Conservation (phyloP, 306 rosid genomes). For the Acmispon strigosus region DNA sequence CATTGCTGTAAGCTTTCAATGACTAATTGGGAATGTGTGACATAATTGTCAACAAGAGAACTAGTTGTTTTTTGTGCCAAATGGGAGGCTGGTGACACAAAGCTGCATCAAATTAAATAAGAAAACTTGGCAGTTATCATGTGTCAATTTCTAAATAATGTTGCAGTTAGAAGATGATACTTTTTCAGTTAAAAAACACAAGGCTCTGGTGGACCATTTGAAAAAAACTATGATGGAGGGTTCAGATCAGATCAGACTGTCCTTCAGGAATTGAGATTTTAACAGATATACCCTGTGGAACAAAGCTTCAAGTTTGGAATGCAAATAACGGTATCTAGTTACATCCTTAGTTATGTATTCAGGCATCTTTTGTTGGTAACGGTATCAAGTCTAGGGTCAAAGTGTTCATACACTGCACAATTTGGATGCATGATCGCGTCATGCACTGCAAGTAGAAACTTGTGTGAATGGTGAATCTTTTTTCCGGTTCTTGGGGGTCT, state of each 20-base stretch:
- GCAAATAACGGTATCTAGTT: neutral
- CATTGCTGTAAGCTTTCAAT: neutral
- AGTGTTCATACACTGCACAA: neutral
- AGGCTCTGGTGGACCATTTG: neutral
- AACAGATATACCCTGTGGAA: too few species aligned
- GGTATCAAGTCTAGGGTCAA: too few species aligned
- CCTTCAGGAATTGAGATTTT: neutral
- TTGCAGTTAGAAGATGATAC: neutral
- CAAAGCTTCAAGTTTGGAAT: too few species aligned
- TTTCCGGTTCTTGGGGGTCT: neutral
- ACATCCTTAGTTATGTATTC: neutral
- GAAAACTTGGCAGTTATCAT: neutral
- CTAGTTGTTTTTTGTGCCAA: constrained; percentile 2
- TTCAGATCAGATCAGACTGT: neutral
- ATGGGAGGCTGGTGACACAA: neutral
- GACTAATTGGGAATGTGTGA: neutral
- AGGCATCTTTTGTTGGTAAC: neutral
- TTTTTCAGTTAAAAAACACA: neutral
- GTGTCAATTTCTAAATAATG: constrained; percentile 6
- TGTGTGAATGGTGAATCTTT: too few species aligned
- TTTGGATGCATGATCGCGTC: neutral
- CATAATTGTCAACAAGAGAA: neutral
- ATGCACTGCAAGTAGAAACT: too few species aligned
- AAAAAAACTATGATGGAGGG: neutral
- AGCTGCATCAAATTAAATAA: neutral